phyloP scores from a whole-genome alignment of 257 asterid species.

The Penstemon davidsonii region DNA sequence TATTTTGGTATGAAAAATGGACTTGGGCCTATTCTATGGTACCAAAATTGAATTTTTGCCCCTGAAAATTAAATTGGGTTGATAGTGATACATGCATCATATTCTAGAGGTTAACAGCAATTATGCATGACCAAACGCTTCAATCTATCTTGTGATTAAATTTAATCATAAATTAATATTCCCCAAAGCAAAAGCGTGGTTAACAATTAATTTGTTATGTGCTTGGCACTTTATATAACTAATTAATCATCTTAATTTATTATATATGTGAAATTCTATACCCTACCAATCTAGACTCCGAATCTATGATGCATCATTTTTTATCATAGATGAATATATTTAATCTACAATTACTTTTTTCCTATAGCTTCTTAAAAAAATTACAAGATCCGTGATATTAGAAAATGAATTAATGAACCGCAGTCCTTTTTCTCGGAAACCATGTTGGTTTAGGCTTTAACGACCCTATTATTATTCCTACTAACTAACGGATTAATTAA shows the following conservation, averaged over 20 bases:
- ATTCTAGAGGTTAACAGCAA: slow-evolving; percentile 17
- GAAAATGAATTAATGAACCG: slow-evolving; percentile 26
- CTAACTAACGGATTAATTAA: slow-evolving; percentile 21
- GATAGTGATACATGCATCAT: slow-evolving; percentile 10
- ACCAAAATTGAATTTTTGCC: too few relatives aligned
- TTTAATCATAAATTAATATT: neutral
- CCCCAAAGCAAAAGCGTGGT: slow-evolving; percentile 13
- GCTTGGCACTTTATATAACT: neutral
- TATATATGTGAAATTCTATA: neutral
- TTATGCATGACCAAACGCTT: slow-evolving; percentile 5
- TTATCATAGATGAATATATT: neutral
- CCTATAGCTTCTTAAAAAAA: neutral
- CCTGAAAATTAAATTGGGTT: slow-evolving; percentile 5
- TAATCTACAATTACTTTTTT: slow-evolving; percentile 19
- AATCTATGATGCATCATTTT: slow-evolving; percentile 24
- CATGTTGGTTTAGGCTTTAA: slow-evolving; percentile 44
- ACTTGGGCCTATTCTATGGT: too few relatives aligned
- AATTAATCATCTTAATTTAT: slow-evolving; percentile 21
- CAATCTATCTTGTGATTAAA: neutral
- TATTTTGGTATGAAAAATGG: too few relatives aligned
- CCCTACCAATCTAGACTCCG: slow-evolving; percentile 27
- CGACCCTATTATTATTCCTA: slow-evolving; percentile 38
- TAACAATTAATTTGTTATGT: neutral
- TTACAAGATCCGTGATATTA: slow-evolving; percentile 1
- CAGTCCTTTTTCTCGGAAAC: slow-evolving; percentile 35